Conservation (phyloP, 192 early-diverging fungal species). For the Coemansia sp. region DNA sequence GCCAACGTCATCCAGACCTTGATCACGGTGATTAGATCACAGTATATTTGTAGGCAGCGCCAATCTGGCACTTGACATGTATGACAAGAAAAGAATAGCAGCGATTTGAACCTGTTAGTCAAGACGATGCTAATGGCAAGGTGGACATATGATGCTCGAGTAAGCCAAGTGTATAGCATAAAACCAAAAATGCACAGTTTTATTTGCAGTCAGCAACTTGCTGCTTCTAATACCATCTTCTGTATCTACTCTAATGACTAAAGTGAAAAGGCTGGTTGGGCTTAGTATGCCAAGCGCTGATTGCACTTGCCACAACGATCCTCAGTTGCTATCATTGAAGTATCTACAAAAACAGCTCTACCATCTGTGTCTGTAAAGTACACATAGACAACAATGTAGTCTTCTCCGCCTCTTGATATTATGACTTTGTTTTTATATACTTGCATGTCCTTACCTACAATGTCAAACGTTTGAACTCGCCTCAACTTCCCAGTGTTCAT, state of each 20-base stretch:
- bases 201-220: no score
- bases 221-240: background rate
- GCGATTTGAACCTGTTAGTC: no score
- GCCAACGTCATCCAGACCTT: conserved; percentile 5
- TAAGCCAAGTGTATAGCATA: no score
- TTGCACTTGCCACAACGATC: background rate
- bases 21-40: background rate
- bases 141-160: no score
- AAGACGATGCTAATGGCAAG: no score
- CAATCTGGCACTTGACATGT: background rate
- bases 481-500: background rate
- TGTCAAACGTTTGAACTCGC: background rate
- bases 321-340: background rate
- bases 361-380: background rate
- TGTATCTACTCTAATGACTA: background rate
- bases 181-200: no score
- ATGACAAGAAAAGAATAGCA: background rate
- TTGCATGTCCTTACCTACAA: background rate
- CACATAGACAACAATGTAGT: background rate
- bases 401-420: no score
- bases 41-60: background rate
- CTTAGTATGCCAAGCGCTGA: background rate
- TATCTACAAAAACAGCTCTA: background rate
- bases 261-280: background rate
- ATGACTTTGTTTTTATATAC: background rate